Evolutionary conservation across 176 grass and related monocot species (phyloP).

Genomic region (Typha latifolia): DNA sequence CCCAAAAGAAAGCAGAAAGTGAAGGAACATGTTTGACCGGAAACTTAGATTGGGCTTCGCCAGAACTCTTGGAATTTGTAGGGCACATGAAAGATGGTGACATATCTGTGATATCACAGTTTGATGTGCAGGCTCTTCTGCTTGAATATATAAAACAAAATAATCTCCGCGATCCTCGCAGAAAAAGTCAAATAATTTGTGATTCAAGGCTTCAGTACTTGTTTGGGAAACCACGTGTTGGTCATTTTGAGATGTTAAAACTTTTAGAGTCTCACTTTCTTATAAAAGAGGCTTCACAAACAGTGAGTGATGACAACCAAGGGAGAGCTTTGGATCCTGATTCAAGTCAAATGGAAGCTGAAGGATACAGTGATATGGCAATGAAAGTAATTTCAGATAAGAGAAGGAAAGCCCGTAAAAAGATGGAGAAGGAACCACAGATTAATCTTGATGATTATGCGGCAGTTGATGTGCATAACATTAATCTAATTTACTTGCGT

Average conservation of each 20-base stretch:
- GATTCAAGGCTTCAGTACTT: conserved; percentile 62
- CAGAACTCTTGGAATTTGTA: conserved; percentile 72
- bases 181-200: conserved; percentile 88
- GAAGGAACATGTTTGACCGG: conserved; percentile 32
- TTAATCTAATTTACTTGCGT: conserved; percentile 84
- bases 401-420: conserved; percentile 57
- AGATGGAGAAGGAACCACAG: conserved; percentile 39
- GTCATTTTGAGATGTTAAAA: conserved; percentile 83
- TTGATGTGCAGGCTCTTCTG: conserved; percentile 79
- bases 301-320: conserved; percentile 34
- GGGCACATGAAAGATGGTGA: conserved; percentile 79
- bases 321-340: conserved; percentile 27
- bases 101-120: conserved; percentile 51
- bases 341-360: conserved; percentile 44
- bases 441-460: conserved; percentile 76
- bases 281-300: conserved; percentile 50
- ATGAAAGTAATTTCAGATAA: conserved; percentile 33
- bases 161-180: conserved; percentile 71
- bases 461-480: conserved; percentile 89
- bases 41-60: conserved; percentile 66
- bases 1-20: conserved; percentile 30
- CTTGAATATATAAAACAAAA: conserved; percentile 92
- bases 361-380: conserved; percentile 32
- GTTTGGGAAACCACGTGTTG: conserved; percentile 60
- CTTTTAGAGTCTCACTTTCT: conserved; percentile 83